Base-by-base conservation (phyloP, 2,329 filamentous ascomycete genomes). In the Verticillium nubilum region DNA sequence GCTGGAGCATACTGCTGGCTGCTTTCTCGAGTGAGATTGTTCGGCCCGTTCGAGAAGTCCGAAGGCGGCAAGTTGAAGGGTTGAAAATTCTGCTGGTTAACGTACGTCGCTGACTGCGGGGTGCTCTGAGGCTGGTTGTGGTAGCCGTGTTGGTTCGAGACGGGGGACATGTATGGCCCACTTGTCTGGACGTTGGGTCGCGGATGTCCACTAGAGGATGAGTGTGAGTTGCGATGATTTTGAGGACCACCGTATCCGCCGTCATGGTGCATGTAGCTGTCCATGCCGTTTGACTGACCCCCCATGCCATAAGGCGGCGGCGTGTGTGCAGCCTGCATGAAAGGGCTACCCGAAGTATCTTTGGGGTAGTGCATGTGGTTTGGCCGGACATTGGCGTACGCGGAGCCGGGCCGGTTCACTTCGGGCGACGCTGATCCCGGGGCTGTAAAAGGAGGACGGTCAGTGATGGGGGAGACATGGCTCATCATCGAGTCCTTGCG, bases 401-500 rank as follows among this genome's bases (percentile, higher is more conserved):
- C 73, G 29, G 72, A 74, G 52, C 72, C 73, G 26, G 77, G 73
- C 53, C 79, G 74, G 66, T 73, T 81, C 59, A 73, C 70, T 65
- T 81, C 80, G 26, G 81, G 80, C 17, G 81, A 82, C 31, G 74
- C 72, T 54, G 80, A 77, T 26, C 76, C 74, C 27, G 73, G 68
- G 4, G 74, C 68, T 17, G 68, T 66, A 67, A 78, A 79, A 33
- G 74, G 69, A 60, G 74, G 73, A 29, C 76, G 76, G 55, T 78
- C 76, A 53, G 74, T 69, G 56, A 73, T 70, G 37, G 77, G 76
- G 54, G 80, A 82, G 31, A 69, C 67, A 64, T 85, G 82, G 62
- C 72, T 76, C 70, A 86, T 77, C 69, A 87, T 80, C 15, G 83
- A 86, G 69, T 92, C 89, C 73, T 90, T 90, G 60, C 89, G 86